Evolutionary conservation across 768 basidiomycete genomes (phyloP), one percentile per base, ranked within the genome.

Genomic region (Tubosaeta brunneosetosa): DNA sequence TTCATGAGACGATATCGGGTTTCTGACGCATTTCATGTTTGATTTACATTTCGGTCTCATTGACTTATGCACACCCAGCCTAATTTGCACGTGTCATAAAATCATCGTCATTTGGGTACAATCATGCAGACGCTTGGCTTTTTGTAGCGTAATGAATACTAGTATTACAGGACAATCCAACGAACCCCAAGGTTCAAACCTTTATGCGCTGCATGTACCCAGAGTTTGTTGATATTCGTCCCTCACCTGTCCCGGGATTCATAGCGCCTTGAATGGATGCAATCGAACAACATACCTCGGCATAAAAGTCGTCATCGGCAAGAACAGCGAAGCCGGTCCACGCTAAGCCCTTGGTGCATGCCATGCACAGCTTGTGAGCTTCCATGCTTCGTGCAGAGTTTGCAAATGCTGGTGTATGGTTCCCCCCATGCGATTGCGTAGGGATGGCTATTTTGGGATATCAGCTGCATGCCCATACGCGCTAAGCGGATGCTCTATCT

Each of bases 381-480:
- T 81, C 79, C 37, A 70, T 61, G 40, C 77, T 82, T 27, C 74
- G 72, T 26, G 86, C 83, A 25, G 88, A 75, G 48, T 71, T 67
- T 19, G 84, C 71, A 65, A 90, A 91, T 4, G 73, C 79, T 10
- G 81, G 73, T 1, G 88, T 88, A 60, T 91, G 88, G 61, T 91
- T 91, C n/a, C 83, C 84, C 38, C 86, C 87, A 47, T 78, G 71
- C 7, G 80, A 79, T 55, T 74, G 72, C 6, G 86, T 86, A n/a
- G 88, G 87, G 49, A 91, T 88, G 27, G 82, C 86, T 86, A 45
- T 29, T 31, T 25, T 43, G 50, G 53, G 42, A 63, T 57, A 67
- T 66, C 19, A 71, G 57, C 41, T 54, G 53, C 57, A 22, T 9
- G 13, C 27, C 31, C 26, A 26, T 5, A 25, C 16, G 32, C 6